Base-by-base conservation (phyloP, 192 early-diverging fungal genomes). In the Geosiphon pyriformis region DNA sequence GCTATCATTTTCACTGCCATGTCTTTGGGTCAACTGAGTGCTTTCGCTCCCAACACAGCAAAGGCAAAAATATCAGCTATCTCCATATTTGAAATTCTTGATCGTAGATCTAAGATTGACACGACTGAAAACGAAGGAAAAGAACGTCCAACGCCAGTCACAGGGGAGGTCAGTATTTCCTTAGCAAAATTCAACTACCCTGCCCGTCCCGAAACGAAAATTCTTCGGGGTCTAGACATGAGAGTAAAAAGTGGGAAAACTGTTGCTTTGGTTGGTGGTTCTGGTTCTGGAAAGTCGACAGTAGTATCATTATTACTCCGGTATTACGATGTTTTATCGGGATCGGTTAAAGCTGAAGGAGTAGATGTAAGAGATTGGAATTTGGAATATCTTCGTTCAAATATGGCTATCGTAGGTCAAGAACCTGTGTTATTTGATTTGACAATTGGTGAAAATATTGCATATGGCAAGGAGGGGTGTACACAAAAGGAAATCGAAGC, bases 391-490 rank as follows among this genome's bases (percentile, higher is more conserved):
- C 78, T 96, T 27, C 87, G 95, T 58, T 48, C 68, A 30, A 82
- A 83, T 62, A 74, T 94, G 79, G 88, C 91, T 18, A 75, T 98
- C n/a, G 95, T 98, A 10, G 87, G 88, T 22, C 94, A 98, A 72
- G 94, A 96, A 79, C 95, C 95, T 3, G 84, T 91, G 33, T 73
- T 98, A 48, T 95, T 96, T 69, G 90, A 94, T 76, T 76, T 91
- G 73, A 81, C 86, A 25, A 89, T 98, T 66, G 81, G 79, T 29
- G 93, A 96, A 18, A 98, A 98, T 82, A 94, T 98, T 58, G 77
- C 76, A 7, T 95, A 91, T 71, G 88, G 86, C 29, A 68, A 77
- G 0, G 63, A 68, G 6, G 72, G 70, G 1, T 52, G 50, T 34
- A 74, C 87, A 6, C 72, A 82, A 50, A 68, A 74, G 31, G 80